Percentiles rank a stretch among this genome's conserved stretches.
These are phyloP conservation scores for Eutrema japonicum DNA, from an alignment of 345 rosid genomes.

Conservation along the genomic window DNA sequence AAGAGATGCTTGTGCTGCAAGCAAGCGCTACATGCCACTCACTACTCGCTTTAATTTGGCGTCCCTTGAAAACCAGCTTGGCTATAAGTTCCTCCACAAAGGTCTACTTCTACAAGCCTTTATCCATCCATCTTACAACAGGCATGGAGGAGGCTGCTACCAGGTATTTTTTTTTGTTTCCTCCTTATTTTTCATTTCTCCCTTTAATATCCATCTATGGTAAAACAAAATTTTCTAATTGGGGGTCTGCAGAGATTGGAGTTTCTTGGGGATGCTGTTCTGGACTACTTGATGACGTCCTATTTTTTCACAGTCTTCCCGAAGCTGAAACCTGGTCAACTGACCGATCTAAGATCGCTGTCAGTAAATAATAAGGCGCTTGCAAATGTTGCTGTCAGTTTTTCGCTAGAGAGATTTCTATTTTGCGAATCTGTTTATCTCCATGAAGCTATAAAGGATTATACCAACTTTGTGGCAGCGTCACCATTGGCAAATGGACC, in stretches of 20 bases:
- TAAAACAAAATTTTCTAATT: slow-evolving; percentile 32
- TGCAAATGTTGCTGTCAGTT: slow-evolving; percentile 72
- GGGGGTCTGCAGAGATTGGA: slow-evolving; percentile 73
- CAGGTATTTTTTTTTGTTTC: slow-evolving; percentile 56
- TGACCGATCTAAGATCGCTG: slow-evolving; percentile 87
- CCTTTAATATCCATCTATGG: slow-evolving; percentile 11
- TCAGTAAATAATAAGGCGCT: slow-evolving; percentile 79
- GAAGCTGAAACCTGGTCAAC: slow-evolving; percentile 84
- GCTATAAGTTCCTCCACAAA: slow-evolving; percentile 61
- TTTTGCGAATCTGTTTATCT: slow-evolving; percentile 64
- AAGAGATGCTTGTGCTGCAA: slow-evolving; percentile 55
- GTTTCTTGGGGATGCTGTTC: slow-evolving; percentile 96
- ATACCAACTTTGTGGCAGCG: slow-evolving; percentile 51
- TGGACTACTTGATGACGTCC: slow-evolving; percentile 91
- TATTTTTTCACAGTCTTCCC: slow-evolving; percentile 81
- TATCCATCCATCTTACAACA: slow-evolving; percentile 86
- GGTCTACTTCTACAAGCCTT: slow-evolving; percentile 89
- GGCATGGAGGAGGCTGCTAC: slow-evolving; percentile 93
- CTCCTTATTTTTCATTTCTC: slow-evolving; percentile 3
- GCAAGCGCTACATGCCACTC: slow-evolving; percentile 63
- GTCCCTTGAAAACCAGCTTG: slow-evolving; percentile 57
- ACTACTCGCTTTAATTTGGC: slow-evolving; percentile 50
- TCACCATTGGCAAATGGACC: slow-evolving; percentile 46
- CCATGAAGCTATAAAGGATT: slow-evolving; percentile 58
- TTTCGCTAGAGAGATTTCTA: slow-evolving; percentile 62